Evolutionary conservation across 257 asterid genomes (phyloP), one percentile per base, ranked within the genome.

Genomic region (Fraxinus pennsylvanica): DNA sequence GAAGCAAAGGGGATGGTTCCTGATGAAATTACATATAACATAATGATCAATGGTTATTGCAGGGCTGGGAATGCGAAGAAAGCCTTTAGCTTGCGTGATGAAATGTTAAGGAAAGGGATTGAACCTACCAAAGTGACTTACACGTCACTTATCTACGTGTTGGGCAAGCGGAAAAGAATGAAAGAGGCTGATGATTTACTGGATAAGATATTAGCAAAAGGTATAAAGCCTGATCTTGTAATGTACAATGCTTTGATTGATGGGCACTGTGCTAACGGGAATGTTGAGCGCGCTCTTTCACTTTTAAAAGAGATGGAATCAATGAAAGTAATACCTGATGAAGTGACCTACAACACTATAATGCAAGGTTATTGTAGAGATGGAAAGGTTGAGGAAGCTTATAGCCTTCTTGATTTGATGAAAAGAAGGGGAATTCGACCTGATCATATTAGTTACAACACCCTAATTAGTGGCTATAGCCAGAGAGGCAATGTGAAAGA

Each of bases 181-280:
- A 38, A 86, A 33, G 92, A 87, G 77, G 90, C 88, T 43, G 96
- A 87, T 81, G 86, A 85, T 68, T 84, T 90, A 54, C 81, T 80
- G 33, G 81, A 73, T 21, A 79, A 86, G 69, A 75, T 83, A 67
- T 29, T 80, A 78, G 66, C 41, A 39, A 86, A 83, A 83, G 90
- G 89, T 27, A 75, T 85, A 63, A 17, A 43, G 9, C 91, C 92
- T 1, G 96, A 89, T 86, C 86, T 87, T 74, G 76, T 87, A 73
- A 86, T 89, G 91, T 87, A 84, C 83, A 90, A 87, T 83, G 87
- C 87, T 30, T 47, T 88, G 73, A 87, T 90, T 78, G 80, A 78
- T 73, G 92, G 92, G 50, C 88, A 88, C 70, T 91, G 88, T 57
- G 82, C 84, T 3, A 78, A 81, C 75, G 88, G 84, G 39, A 80